Evolutionary conservation across 306 rosid species (phyloP).

Genomic region (Cicer chorassanicum): DNA sequence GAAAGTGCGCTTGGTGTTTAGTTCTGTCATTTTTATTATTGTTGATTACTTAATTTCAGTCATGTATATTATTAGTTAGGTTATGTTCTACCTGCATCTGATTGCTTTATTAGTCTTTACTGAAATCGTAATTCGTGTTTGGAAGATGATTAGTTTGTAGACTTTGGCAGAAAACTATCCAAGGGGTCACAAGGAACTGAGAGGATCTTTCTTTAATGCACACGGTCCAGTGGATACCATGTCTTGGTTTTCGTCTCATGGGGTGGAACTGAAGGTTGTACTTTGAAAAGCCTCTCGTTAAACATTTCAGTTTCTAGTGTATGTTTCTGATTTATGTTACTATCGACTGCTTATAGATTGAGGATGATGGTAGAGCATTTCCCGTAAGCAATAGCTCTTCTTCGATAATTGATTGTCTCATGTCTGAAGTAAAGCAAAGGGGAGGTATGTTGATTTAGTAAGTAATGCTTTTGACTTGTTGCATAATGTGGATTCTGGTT

Average conservation of each 20-base stretch:
- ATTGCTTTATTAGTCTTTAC: conserved; percentile 24
- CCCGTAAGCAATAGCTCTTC: conserved; percentile 91
- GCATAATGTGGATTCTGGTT: conserved; percentile 18
- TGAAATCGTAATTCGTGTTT: conserved; percentile 17
- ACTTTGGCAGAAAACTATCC: conserved; percentile 93
- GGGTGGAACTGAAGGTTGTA: conserved; percentile 93
- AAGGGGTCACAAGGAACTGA: conserved; percentile 88
- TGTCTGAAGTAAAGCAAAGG: conserved; percentile 63
- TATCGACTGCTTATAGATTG: conserved; percentile 56
- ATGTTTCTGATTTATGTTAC: conserved; percentile 40
- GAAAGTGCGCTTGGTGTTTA: background rate
- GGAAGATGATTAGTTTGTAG: conserved; percentile 57
- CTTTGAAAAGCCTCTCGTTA: conserved; percentile 26
- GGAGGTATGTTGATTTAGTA: conserved; percentile 60
- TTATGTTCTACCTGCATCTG: conserved; percentile 32
- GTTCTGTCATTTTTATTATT: conserved; percentile 5
- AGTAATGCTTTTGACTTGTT: conserved; percentile 36
- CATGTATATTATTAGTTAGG: background rate
- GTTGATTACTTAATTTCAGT: conserved; percentile 17
- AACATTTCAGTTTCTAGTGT: conserved; percentile 39
- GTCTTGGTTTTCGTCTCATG: conserved; percentile 91
- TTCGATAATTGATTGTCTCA: conserved; percentile 82
- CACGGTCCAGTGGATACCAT: conserved; percentile 87
- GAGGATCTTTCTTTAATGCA: conserved; percentile 76
- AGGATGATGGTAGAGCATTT: conserved; percentile 95